phyloP scores from a whole-genome alignment of 2,329 filamentous ascomycete genomes.

The Claviceps sp. region DNA sequence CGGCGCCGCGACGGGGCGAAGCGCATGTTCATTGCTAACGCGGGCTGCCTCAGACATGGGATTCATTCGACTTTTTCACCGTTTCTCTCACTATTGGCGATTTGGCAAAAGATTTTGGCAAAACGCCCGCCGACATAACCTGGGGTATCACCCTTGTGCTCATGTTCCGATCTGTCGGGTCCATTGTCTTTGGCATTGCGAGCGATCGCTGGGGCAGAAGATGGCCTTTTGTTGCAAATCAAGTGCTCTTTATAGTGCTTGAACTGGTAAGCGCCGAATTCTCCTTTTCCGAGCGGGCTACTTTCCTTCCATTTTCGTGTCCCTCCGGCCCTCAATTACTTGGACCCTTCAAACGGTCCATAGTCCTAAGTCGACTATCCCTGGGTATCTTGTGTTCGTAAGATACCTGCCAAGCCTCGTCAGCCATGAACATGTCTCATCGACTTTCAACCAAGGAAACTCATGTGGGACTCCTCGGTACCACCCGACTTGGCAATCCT shows the following conservation, averaged over 20 bases:
- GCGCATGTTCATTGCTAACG: not conserved
- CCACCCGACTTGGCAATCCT: conserved; percentile 5
- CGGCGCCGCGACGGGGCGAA: too few relatives aligned
- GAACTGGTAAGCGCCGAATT: conserved; percentile 44
- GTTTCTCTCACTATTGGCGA: conserved; percentile 45
- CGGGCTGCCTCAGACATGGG: conserved; percentile 34
- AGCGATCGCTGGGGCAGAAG: conserved; percentile 45
- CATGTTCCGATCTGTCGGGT: conserved; percentile 45
- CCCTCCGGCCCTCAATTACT: not conserved
- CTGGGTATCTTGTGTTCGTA: too few relatives aligned
- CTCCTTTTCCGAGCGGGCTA: too few relatives aligned
- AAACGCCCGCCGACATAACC: conserved; percentile 43
- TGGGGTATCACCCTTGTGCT: conserved; percentile 52
- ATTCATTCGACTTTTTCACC: conserved; percentile 55
- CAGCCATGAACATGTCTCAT: not conserved
- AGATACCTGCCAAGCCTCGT: not conserved
- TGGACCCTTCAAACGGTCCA: too few relatives aligned
- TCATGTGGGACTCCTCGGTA: not conserved
- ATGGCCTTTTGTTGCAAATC: conserved; percentile 67
- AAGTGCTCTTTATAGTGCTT: conserved; percentile 56
- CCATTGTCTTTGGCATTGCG: conserved; percentile 39
- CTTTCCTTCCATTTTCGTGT: not conserved
- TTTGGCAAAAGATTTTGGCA: conserved; percentile 38
- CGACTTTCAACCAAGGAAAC: not conserved
- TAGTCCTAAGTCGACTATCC: too few relatives aligned